Base-by-base conservation (phyloP, 495 filamentous ascomycete genomes). In the Pyrenula massariospora region DNA sequence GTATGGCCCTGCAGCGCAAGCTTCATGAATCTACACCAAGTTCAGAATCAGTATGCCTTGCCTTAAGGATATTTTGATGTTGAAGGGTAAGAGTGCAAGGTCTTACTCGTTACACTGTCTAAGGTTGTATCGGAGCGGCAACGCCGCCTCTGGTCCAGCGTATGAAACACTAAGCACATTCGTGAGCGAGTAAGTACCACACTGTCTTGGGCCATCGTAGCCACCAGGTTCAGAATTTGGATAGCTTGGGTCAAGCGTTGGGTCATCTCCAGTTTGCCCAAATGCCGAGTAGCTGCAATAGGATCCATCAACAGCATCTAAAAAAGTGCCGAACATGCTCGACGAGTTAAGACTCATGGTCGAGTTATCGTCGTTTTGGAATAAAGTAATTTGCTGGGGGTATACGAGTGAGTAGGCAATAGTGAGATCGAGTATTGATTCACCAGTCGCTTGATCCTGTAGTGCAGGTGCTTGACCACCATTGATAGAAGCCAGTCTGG, bases 101-200 rank as follows among this genome's bases (percentile, higher is more conserved):
- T n/a, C 53, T 67, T 70, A 83, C 63, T 83, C 77, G 53, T 71
- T 67, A 65, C 81, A 82, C 62, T 83, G 77, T 53, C 79, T 79
- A 36, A 66, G 67, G 58, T 76, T 71, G 63, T 81, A 85, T 36
- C 63, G 63, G 36, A 72, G 66, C 12, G 80, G 78, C 2, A 78
- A 64, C 24, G 70, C 73, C 11, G 67, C 68, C 58, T 85, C 82
- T 49, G 72, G 73, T 25, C 66, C 68, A 25, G 73, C 74, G 59
- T 84, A 85, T 0, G 80, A 83, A 53, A 79, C 75, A 1, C 77
- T 81, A 55, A 85, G 76, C 3, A 84, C 82, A 49, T 80, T 83
- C 1, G 82, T 78, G 12, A 77, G 73, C 48, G 77, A 68, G 53
- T 76, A 79, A 50, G 74, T 73, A 3, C 85, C 82, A 68, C 86